A percentile compares a stretch with the other conserved stretches of the same genome.
These are phyloP conservation scores for Cryptococcus floricola DNA, from an alignment of 1,284 basidiomycete species.

Conservation along the genomic window DNA sequence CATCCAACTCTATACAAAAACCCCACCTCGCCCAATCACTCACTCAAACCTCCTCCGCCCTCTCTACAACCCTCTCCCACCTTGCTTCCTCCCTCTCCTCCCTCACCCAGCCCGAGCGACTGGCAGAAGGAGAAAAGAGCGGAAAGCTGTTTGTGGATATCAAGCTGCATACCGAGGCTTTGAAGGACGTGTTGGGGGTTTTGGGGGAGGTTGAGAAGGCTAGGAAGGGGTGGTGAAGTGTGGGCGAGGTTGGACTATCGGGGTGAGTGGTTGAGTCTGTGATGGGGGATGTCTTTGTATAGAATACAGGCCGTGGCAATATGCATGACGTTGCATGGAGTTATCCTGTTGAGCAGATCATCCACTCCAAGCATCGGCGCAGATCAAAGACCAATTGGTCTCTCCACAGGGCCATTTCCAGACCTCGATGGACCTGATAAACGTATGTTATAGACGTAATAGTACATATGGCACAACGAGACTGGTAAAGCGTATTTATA, in stretches of 20 bases:
- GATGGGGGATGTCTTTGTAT: too few species aligned
- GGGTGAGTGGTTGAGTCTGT: too few species aligned
- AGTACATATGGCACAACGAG: too few species aligned
- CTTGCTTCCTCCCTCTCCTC: constrained; percentile 8
- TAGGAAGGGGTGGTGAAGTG: constrained; percentile 5
- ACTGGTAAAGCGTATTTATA: too few species aligned
- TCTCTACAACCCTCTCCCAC: constrained; percentile 5
- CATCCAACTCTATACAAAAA: neutral
- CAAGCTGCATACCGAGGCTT: constrained; percentile 40
- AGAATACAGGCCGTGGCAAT: too few species aligned
- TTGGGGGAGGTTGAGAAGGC: constrained; percentile 19
- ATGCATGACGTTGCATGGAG: too few species aligned
- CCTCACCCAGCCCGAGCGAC: constrained; percentile 11
- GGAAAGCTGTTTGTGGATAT: constrained; percentile 35
- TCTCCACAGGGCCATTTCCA: too few species aligned
- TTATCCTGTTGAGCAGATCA: too few species aligned
- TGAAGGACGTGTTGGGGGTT: constrained; percentile 34
- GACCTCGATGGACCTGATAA: too few species aligned
- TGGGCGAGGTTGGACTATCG: neutral
- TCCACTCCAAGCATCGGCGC: too few species aligned
- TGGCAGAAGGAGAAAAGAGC: constrained; percentile 8
- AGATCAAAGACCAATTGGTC: too few species aligned
- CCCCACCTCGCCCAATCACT: neutral
- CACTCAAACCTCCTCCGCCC: constrained; percentile 4
- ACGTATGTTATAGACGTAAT: too few species aligned